A percentile compares a stretch with the other conserved stretches of the same genome.
These are phyloP conservation scores for Cyberlindnera misumaiensis DNA, from an alignment of 805 yeast species.

Conservation along the genomic window DNA sequence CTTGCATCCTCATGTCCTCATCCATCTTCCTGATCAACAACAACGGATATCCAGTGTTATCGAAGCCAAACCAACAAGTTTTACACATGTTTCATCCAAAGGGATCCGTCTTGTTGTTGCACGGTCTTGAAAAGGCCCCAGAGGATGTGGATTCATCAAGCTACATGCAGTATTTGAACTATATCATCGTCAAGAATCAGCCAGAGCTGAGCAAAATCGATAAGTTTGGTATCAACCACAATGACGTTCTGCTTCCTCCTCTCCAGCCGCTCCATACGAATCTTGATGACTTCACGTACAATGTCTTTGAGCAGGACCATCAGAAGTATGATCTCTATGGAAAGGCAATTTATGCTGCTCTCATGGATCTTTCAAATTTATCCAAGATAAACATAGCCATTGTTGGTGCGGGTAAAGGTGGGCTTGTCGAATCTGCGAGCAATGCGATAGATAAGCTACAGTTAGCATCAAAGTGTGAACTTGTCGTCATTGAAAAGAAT, in stretches of 20 bases:
- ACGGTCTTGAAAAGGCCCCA: conserved; percentile 43
- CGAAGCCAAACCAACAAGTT: conserved; percentile 47
- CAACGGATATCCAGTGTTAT: conserved; percentile 57
- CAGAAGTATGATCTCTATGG: conserved; percentile 61
- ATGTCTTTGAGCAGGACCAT: conserved; percentile 62
- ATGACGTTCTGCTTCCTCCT: conserved; percentile 40
- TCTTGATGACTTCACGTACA: conserved; percentile 54
- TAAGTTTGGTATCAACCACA: conserved; percentile 24
- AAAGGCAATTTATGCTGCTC: conserved; percentile 16
- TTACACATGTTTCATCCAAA: conserved; percentile 37
- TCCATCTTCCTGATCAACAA: conserved; percentile 52
- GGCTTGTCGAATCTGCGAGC: conserved; percentile 52
- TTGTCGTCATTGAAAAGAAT: conserved; percentile 70
- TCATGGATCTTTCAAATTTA: conserved; percentile 18
- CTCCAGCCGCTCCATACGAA: conserved; percentile 62
- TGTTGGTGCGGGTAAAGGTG: conserved; percentile 89
- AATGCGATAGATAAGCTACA: conserved; percentile 32
- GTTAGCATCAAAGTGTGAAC: conserved; percentile 19
- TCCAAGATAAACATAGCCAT: conserved; percentile 40
- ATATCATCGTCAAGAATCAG: conserved; percentile 28
- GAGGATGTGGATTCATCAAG: conserved; percentile 28
- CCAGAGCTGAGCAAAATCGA: conserved; percentile 29
- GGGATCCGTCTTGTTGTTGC: conserved; percentile 40
- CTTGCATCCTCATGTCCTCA: conserved; percentile 48
- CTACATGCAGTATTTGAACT: conserved; percentile 38